Conservation (phyloP, 2,329 filamentous ascomycete species). For the Ophiosphaerella narmari region DNA sequence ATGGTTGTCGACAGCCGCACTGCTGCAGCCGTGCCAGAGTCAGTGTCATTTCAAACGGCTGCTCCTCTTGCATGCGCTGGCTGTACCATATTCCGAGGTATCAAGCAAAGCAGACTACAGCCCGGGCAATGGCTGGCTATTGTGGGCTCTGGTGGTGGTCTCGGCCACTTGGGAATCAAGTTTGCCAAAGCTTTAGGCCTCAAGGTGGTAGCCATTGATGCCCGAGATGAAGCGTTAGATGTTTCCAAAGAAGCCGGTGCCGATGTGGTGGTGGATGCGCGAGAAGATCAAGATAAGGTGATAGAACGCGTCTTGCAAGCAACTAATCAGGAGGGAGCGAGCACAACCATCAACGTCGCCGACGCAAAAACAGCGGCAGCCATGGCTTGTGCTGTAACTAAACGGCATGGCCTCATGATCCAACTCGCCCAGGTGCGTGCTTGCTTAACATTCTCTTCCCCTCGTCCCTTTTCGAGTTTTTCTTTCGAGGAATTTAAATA, state of each 20-base stretch:
- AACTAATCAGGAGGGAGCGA: conserved; percentile 56
- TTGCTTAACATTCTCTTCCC: no score
- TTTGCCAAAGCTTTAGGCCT: conserved; percentile 88
- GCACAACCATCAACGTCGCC: conserved; percentile 59
- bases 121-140: conserved; percentile 78
- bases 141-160: conserved; percentile 79
- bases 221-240: conserved; percentile 67
- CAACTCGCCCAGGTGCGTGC: conserved; percentile 53
- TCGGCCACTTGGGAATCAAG: conserved; percentile 77
- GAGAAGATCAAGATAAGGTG: conserved; percentile 53
- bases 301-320: conserved; percentile 54
- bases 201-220: conserved; percentile 77
- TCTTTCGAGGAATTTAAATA: no score
- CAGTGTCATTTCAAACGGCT: conserved; percentile 23
- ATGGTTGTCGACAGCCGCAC: conserved; percentile 18
- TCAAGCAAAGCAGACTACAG: conserved; percentile 74
- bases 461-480: no score
- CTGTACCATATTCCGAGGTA: conserved; percentile 70
- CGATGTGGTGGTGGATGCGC: conserved; percentile 58
- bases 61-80: conserved; percentile 37
- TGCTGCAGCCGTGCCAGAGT: conserved; percentile 24
- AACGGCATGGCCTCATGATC: conserved; percentile 63
- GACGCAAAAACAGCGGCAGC: conserved; percentile 58
- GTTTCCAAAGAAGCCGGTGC: conserved; percentile 56
- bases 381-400: conserved; percentile 60